Conservation (phyloP, 2,329 filamentous ascomycete genomes). For the Alternaria ethzedia region DNA sequence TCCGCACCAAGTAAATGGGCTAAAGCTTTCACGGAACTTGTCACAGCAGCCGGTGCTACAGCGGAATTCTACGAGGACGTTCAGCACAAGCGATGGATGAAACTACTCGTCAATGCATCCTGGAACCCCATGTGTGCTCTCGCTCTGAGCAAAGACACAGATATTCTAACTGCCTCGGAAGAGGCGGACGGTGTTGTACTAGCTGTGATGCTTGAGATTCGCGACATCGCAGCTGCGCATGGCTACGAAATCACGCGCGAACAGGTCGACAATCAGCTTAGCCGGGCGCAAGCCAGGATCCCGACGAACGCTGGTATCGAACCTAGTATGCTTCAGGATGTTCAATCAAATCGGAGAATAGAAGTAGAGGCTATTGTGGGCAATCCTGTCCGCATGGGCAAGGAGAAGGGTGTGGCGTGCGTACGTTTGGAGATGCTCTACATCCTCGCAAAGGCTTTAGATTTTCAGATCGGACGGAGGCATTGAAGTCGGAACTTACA, state of each 20-base stretch:
- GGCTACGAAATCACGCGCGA: conserved; percentile 50
- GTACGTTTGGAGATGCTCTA: conserved; percentile 55
- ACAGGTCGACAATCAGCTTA: conserved; percentile 48
- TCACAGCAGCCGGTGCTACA: conserved; percentile 54
- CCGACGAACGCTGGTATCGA: conserved; percentile 50
- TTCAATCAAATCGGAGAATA: conserved; percentile 49
- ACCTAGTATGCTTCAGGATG: conserved; percentile 60
- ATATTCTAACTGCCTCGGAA: conserved; percentile 55
- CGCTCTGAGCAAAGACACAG: conserved; percentile 59
- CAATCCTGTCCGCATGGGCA: conserved; percentile 53
- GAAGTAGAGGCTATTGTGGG: conserved; percentile 61
- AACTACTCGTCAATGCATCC: conserved; percentile 65
- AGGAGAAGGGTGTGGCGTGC: conserved; percentile 49
- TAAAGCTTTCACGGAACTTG: conserved; percentile 50
- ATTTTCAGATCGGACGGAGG: conserved; percentile 38
- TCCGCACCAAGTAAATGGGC: conserved; percentile 20
- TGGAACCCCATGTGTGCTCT: conserved; percentile 68
- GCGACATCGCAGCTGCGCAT: conserved; percentile 48
- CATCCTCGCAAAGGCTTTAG: conserved; percentile 52
- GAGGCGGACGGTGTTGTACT: conserved; percentile 47
- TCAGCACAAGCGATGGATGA: conserved; percentile 65
- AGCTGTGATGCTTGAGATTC: conserved; percentile 56
- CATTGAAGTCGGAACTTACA: neutral
- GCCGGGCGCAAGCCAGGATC: conserved; percentile 46
- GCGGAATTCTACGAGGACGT: conserved; percentile 61